Evolutionary conservation across 2,329 filamentous ascomycete species (phyloP).

Genomic region (Cladorrhinum sp.): DNA sequence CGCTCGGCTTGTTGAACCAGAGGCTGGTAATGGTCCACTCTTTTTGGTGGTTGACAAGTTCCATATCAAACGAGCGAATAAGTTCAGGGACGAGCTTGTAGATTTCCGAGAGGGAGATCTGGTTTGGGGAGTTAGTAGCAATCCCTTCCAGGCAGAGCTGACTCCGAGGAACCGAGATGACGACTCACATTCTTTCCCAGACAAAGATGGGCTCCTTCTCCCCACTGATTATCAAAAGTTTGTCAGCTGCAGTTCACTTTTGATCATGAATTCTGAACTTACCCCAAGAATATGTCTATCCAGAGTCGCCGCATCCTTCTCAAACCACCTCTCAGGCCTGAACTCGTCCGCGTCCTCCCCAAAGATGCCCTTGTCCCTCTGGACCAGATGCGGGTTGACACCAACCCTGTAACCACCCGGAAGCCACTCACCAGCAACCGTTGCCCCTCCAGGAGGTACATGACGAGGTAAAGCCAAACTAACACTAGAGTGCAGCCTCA

Average conservation of each 20-base stretch:
- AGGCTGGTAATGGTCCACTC: slow-evolving; percentile 5
- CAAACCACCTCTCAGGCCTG: slow-evolving; percentile 44
- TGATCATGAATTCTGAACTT: slow-evolving; percentile 29
- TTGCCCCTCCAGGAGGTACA: slow-evolving; percentile 18
- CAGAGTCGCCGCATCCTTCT: slow-evolving; percentile 21
- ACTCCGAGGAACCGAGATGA: background rate
- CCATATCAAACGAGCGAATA: slow-evolving; percentile 35
- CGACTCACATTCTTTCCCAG: slow-evolving; percentile 27
- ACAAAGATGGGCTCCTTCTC: slow-evolving; percentile 33
- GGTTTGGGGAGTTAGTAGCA: background rate
- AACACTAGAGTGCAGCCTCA: slow-evolving; percentile 27
- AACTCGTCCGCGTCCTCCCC: slow-evolving; percentile 43
- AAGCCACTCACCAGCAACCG: slow-evolving; percentile 13
- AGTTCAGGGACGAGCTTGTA: slow-evolving; percentile 41
- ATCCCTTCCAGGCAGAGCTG: background rate
- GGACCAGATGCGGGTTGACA: slow-evolving; percentile 35
- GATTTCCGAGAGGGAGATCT: slow-evolving; percentile 33
- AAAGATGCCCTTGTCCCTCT: slow-evolving; percentile 37
- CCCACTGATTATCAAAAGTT: slow-evolving; percentile 29
- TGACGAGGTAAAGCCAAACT: slow-evolving; percentile 22
- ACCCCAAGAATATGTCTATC: slow-evolving; percentile 25
- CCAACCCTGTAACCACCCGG: slow-evolving; percentile 27
- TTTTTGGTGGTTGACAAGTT: slow-evolving; percentile 12
- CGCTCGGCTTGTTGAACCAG: slow-evolving; percentile 9
- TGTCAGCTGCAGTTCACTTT: slow-evolving; percentile 33